Evolutionary conservation across 129 eudicot species (phyloP).

Genomic region (Sambucus nigra): DNA sequence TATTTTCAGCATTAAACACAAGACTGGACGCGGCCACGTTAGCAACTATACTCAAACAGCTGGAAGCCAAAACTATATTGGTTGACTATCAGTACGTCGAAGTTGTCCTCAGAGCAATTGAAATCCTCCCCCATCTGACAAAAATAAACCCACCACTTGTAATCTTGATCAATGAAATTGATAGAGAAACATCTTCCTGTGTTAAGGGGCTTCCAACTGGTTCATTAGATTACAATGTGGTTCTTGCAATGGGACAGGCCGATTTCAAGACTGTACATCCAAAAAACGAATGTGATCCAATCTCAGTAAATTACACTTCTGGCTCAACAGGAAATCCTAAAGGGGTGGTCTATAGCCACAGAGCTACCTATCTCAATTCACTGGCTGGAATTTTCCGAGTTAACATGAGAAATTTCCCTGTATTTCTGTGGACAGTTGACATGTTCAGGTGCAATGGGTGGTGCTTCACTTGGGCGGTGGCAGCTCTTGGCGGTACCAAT

Average conservation of each 20-base stretch:
- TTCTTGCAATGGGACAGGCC: slow-evolving; percentile 31
- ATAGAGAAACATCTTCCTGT: not conserved
- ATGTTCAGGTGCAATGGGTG: slow-evolving; percentile 82
- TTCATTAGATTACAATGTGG: slow-evolving; percentile 24
- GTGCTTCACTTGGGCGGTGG: slow-evolving; percentile 67
- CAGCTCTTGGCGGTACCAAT: slow-evolving; percentile 68
- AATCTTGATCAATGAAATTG: slow-evolving; percentile 20
- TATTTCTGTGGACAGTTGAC: slow-evolving; percentile 64
- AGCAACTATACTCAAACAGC: slow-evolving; percentile 28
- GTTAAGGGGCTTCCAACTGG: not conserved
- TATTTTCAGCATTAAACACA: slow-evolving; percentile 52
- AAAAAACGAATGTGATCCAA: slow-evolving; percentile 48
- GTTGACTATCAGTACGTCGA: slow-evolving; percentile 30
- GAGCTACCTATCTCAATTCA: slow-evolving; percentile 54
- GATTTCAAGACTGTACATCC: slow-evolving; percentile 38
- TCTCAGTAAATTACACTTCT: slow-evolving; percentile 56
- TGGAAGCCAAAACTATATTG: slow-evolving; percentile 38
- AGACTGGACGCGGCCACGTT: slow-evolving; percentile 35
- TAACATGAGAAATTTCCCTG: slow-evolving; percentile 32
- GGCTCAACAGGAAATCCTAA: slow-evolving; percentile 66
- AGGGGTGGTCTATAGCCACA: slow-evolving; percentile 64
- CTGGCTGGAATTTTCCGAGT: slow-evolving; percentile 34
- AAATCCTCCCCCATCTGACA: slow-evolving; percentile 1
- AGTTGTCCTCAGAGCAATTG: slow-evolving; percentile 23
- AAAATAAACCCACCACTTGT: slow-evolving; percentile 16